Percentiles rank a stretch among this genome's conserved stretches.
Conservation (phyloP, 2,329 filamentous ascomycete genomes). For the Phyllosticta citrichinensis region DNA sequence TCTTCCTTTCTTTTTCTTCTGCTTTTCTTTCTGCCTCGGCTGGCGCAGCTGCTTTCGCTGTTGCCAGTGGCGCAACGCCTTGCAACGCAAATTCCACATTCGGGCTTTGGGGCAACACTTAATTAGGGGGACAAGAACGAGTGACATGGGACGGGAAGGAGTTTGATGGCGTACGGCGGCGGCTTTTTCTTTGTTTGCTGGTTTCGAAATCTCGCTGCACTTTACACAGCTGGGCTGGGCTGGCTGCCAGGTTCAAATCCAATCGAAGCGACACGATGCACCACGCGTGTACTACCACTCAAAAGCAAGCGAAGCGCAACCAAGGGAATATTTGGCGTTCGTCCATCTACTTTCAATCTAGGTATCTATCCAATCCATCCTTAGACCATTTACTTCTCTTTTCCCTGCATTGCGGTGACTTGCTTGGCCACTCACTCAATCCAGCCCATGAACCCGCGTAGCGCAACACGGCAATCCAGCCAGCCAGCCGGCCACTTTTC, state of each 20-base stretch:
- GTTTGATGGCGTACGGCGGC: background rate
- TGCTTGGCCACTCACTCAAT: no score
- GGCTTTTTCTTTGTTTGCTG: background rate
- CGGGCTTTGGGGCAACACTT: background rate
- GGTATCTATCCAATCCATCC: background rate
- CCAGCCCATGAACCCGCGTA: background rate
- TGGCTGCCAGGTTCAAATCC: background rate
- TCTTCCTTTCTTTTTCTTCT: background rate
- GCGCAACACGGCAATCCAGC: background rate
- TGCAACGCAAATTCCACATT: background rate
- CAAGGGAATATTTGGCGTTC: background rate
- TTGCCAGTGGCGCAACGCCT: background rate
- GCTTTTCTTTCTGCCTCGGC: background rate
- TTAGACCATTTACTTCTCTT: background rate
- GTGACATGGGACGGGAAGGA: background rate
- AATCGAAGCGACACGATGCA: background rate
- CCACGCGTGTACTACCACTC: no score
- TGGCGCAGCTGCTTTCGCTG: background rate
- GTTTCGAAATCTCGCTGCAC: background rate
- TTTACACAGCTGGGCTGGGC: background rate
- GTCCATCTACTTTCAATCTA: background rate
- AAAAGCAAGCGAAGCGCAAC: background rate
- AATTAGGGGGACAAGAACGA: background rate
- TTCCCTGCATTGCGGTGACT: no score
- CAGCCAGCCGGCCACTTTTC: background rate